These are phyloP conservation scores for Xylaria intraflava DNA, from an alignment of 495 filamentous ascomycete species.

Conservation along the genomic window DNA sequence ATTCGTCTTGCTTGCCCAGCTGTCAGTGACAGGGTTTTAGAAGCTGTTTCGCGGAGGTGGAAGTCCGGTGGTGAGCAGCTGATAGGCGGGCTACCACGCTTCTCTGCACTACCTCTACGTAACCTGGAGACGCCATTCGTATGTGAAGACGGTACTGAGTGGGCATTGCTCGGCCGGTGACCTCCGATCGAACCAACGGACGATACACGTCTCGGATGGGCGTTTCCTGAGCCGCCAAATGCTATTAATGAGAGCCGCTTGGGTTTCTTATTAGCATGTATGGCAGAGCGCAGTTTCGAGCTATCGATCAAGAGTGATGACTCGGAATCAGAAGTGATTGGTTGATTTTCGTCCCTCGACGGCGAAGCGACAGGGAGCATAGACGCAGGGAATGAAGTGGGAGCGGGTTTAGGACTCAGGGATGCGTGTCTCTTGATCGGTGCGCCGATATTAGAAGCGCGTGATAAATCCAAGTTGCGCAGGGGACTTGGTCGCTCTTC, in stretches of 20 bases:
- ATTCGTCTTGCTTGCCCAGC: slow-evolving; percentile 40
- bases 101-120: slow-evolving; percentile 33
- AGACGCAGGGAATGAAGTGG: background rate
- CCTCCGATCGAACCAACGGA: slow-evolving; percentile 22
- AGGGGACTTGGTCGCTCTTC: slow-evolving; percentile 57
- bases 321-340: slow-evolving; percentile 41
- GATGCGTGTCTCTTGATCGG: slow-evolving; percentile 24
- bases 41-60: slow-evolving; percentile 5
- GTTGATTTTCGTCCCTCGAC: slow-evolving; percentile 35
- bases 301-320: slow-evolving; percentile 33
- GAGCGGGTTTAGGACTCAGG: slow-evolving; percentile 20
- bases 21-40: slow-evolving; percentile 25
- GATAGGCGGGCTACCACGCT: slow-evolving; percentile 39
- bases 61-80: slow-evolving; percentile 37
- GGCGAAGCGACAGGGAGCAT: slow-evolving; percentile 14
- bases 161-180: slow-evolving; percentile 26
- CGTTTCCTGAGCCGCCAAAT: slow-evolving; percentile 14
- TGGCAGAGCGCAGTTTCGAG: slow-evolving; percentile 39
- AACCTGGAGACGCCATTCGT: slow-evolving; percentile 42
- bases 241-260: slow-evolving; percentile 32
- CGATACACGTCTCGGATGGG: slow-evolving; percentile 31
- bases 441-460: slow-evolving; percentile 36
- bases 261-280: slow-evolving; percentile 39
- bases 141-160: slow-evolving; percentile 28
- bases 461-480: slow-evolving; percentile 34